These are phyloP conservation scores for Lachnellula hyalina DNA, from an alignment of 2,329 filamentous ascomycete species.

Conservation along the genomic window DNA sequence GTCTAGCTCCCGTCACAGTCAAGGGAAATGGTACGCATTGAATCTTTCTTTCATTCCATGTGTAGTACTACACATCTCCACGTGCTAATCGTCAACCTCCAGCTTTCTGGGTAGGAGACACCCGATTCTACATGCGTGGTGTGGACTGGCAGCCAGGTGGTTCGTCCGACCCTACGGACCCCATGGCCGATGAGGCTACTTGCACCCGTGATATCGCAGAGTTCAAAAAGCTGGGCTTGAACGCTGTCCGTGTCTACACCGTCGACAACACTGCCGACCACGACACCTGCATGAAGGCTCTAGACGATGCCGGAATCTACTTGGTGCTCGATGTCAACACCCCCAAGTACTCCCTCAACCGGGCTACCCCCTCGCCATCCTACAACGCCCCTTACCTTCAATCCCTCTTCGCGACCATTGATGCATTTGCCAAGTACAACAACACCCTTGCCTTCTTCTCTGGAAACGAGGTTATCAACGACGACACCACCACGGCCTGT, in stretches of 20 bases:
- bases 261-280: conserved; percentile 66
- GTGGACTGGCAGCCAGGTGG: conserved; percentile 60
- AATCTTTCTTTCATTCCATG: too few relatives aligned
- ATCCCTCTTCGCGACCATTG: conserved; percentile 65
- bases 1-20: conserved; percentile 1
- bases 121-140: conserved; percentile 51
- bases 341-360: conserved; percentile 66
- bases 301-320: conserved; percentile 68
- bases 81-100: conserved; percentile 5
- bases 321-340: conserved; percentile 68
- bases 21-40: conserved; percentile 29
- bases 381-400: conserved; percentile 69
- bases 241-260: conserved; percentile 69
- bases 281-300: conserved; percentile 61
- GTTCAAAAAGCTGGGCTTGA: conserved; percentile 65
- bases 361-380: conserved; percentile 49
- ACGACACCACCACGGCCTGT: conserved; percentile 42
- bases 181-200: conserved; percentile 52
- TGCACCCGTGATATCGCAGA: conserved; percentile 62
- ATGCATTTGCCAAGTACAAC: conserved; percentile 60
- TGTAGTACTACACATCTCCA: not conserved
- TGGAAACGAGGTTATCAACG: conserved; percentile 56
- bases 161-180: conserved; percentile 56
- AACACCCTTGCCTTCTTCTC: conserved; percentile 64
- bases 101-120: conserved; percentile 28